Base-by-base conservation (phyloP, 2,329 filamentous ascomycete species). In the Cadophora gregata region DNA sequence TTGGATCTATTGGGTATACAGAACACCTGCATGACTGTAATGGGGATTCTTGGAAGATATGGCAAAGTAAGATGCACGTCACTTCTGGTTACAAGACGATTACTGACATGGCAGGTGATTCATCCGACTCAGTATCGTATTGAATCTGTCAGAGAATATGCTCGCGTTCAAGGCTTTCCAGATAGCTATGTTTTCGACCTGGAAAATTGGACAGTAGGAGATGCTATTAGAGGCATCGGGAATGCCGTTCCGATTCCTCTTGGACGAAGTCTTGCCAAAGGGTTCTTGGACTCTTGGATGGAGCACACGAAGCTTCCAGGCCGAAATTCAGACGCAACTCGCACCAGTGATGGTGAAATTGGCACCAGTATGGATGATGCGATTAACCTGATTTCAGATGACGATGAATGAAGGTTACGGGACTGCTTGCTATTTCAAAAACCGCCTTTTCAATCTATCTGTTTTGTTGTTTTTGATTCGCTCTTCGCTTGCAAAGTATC, bases 181-280 rank as follows among this genome's bases (percentile, higher is more conserved):
- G 72, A 73, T 61, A 58, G 31, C 1, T 70, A 68, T 14, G 25
- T 33, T 1, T 73, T 70, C 48, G 64, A 70, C 10, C 21, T 67
- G 3, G 48, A 67, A 1, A 56, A 12, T 1, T 42, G 59, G 7
- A 42, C 21, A 7, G 21, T 56, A 6, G n/a, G 19, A 21, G 66
- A 67, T 25, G 58, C 69, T 2, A 38, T 65, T 10, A 42, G 63
- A 21, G 60, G 63, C 47, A 68, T 70, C 6, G 70, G 70, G 0
- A 72, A 72, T 48, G 66, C 69, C 7, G 70, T 72, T 3, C 69
- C 70, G 25, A 25, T 56, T 5, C 33, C 36, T n/a, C 53, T 71
- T 5, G 65, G 61, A 21, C 7, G 27, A n/a, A 42, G 38, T n/a
- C 12, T 71, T 29, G 67, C 45, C 5, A 29, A 55, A 3, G 61